Base-by-base conservation (phyloP, 495 filamentous ascomycete species). In the Lasiosphaeris hirsuta region DNA sequence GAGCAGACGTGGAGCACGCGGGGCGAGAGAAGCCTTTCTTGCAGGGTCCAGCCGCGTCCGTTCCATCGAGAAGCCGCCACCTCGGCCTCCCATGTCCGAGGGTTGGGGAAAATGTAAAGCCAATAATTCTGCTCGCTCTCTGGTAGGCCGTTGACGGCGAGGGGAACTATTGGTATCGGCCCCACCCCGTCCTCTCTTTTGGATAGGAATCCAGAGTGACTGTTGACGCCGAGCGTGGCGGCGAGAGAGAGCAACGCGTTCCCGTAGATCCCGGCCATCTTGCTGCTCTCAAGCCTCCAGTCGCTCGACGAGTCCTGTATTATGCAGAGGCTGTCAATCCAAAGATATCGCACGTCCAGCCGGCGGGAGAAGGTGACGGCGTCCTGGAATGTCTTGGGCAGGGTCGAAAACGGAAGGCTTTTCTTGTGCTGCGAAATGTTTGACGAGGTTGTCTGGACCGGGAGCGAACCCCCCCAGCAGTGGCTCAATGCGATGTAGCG, bases 311-410 rank as follows among this genome's bases (percentile, higher is more conserved):
- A 23, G 39, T 53, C 51, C 15, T 53, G 51, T 37, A 53, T 43
- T 10, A 53, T 53, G 11, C 51, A 53, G 17, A 53, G 51, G 7
- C 37, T 33, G 17, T 53, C 51, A 18, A 53, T 53, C 51, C 51
- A 53, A 10, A 53, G 23, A 23, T 53, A 53, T 3, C 15, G 17
- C 1, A 53, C 14, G 19, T 38, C 51, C 4, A 53, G 39, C 1
- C 19, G 14, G 0, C 51, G 15, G 0, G 51, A 43, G 17, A 53
- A n/a, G 23, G 17, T 10, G 6, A 53, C 14, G 17, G 51, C 51
- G 14, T 53, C 51, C 37, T 10, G 15, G 14, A 53, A 53, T 5
- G 51, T 53, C 15, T 43, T 53, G 15, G 17, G n/a, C 4, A 53
- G 38, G 2, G 15, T 6, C 8, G 38, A n/a, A n/a, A 40, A 7